Base-by-base conservation (phyloP, 768 basidiomycete species). In the Pleurotus eryngii region DNA sequence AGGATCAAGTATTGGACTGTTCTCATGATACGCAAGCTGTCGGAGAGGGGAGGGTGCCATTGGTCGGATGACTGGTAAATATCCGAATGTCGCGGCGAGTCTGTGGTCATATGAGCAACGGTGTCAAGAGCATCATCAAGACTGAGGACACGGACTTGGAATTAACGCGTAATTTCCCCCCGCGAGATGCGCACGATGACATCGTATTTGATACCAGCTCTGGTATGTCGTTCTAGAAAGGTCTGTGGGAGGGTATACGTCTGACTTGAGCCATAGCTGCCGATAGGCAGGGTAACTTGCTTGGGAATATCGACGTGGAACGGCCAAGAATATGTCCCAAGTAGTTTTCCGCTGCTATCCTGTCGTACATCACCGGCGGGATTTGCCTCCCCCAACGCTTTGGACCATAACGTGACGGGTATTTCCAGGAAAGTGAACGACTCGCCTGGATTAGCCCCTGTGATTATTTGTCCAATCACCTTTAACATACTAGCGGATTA, bases 241-340 rank as follows among this genome's bases (percentile, higher is more conserved):
- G 72, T 72, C 57, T 74, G 70, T 5, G 75, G 76, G 27, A 72
- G 72, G n/a, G 51, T 58, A 57, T 68, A 76, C 1, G 65, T 55
- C 43, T 67, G 63, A 6, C 55, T 46, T 24, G 61, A 64, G 7
- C 67, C 64, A 30, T 59, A 61, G 22, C 58, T 50, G 7, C 59
- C 59, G 27, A 45, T 42, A 8, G 66, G 54, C 6, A 72, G 27
- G 2, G 66, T 59, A 3, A 76, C 70, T 38, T 74, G 65, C 57
- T 69, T 66, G 3, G 77, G 78, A 5, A 87, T 65, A 2, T 70
- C 60, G 26, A 80, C 60, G 1, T 69, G 69, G 55, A 76, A 75
- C 0, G 72, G 68, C 74, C 73, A 79, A 27, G 61, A 55, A 56
- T 71, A 71, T 35, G 67, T 63, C 5, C 78, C 77, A 20, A 62